Percentiles rank a stretch among this genome's conserved stretches.
Conservation (phyloP, 1,139 yeast species). For the Trichomonascaceae sp. region DNA sequence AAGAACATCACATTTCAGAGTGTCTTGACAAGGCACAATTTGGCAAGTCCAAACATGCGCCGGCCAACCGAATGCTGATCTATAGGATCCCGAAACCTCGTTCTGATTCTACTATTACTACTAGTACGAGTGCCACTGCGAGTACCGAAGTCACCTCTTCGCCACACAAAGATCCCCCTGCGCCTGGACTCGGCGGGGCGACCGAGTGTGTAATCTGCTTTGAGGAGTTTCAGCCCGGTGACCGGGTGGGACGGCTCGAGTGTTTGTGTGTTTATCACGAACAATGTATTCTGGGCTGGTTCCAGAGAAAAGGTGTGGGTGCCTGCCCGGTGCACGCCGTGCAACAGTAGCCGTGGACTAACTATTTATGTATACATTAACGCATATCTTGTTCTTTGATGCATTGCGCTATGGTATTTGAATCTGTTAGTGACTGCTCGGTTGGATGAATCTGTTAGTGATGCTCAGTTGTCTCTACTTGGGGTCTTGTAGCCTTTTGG, state of each 20-base stretch:
- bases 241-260: slow-evolving; percentile 81
- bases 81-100: slow-evolving; percentile 47
- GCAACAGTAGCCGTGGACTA: slow-evolving; percentile 15
- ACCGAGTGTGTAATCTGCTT: slow-evolving; percentile 94
- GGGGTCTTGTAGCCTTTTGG: slow-evolving; percentile 51
- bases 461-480: too few relatives aligned
- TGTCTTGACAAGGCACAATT: slow-evolving; percentile 61
- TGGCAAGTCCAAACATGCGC: slow-evolving; percentile 27
- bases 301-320: slow-evolving; percentile 68
- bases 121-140: slow-evolving; percentile 3
- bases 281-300: slow-evolving; percentile 83
- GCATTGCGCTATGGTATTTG: too few relatives aligned
- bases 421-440: too few relatives aligned
- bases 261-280: slow-evolving; percentile 93
- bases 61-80: slow-evolving; percentile 85
- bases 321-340: slow-evolving; percentile 74
- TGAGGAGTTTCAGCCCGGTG: slow-evolving; percentile 77
- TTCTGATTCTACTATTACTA: background rate
- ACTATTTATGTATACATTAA: background rate
- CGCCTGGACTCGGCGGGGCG: too few relatives aligned
- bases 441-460: too few relatives aligned
- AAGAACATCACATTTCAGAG: slow-evolving; percentile 53
- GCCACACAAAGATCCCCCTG: too few relatives aligned
- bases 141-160: too few relatives aligned
- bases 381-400: background rate